Conservation (phyloP, 2,329 filamentous ascomycete species). For the Lachnellula suecica region DNA sequence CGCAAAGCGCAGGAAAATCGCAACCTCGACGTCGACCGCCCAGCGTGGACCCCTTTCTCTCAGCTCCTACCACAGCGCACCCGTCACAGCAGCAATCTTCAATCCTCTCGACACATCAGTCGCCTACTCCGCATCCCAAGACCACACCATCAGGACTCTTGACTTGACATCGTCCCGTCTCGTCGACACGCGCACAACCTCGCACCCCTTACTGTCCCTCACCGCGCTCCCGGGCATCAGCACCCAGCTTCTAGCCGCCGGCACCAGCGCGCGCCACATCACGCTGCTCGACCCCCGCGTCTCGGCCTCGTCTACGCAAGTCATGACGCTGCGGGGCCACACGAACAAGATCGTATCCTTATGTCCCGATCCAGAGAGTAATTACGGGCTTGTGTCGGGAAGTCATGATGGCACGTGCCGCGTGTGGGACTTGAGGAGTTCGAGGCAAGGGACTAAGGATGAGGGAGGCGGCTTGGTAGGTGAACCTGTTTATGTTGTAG, state of each 20-base stretch:
- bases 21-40: conserved; percentile 46
- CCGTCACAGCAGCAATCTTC: conserved; percentile 78
- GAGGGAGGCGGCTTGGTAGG: conserved; percentile 61
- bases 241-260: conserved; percentile 60
- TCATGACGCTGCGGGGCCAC: conserved; percentile 91
- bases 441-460: conserved; percentile 56
- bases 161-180: conserved; percentile 79
- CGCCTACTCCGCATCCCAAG: conserved; percentile 87
- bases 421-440: conserved; percentile 87
- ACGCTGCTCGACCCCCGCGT: conserved; percentile 89
- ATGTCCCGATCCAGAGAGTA: conserved; percentile 54
- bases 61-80: conserved; percentile 69
- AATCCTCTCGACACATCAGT: conserved; percentile 82
- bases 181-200: conserved; percentile 80
- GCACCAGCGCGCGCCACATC: conserved; percentile 83
- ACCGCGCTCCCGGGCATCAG: conserved; percentile 65
- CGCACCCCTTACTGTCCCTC: conserved; percentile 79
- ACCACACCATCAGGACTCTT: conserved; percentile 88
- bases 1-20: conserved; percentile 75
- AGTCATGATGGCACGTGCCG: conserved; percentile 89
- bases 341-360: conserved; percentile 66
- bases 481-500: conserved; percentile 74
- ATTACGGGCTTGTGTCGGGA: conserved; percentile 83
- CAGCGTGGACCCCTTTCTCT: conserved; percentile 79
- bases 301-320: conserved; percentile 71